phyloP scores from a whole-genome alignment of 2,329 filamentous ascomycete genomes.

The Lecanicillium sp. region DNA sequence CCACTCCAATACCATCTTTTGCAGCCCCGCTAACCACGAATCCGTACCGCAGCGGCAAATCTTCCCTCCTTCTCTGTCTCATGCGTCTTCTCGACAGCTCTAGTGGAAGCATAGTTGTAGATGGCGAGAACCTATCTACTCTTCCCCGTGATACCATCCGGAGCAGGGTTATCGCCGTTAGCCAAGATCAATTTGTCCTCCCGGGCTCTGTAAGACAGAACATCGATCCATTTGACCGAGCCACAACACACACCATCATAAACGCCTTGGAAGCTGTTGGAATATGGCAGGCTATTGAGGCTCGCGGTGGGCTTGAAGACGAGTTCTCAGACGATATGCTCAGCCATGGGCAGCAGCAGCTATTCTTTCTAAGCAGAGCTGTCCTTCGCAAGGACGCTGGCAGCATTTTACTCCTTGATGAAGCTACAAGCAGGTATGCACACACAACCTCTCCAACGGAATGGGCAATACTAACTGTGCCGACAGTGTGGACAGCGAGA shows the following conservation, averaged over 20 bases:
- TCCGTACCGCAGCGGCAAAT: slow-evolving; percentile 35
- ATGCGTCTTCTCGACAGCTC: slow-evolving; percentile 39
- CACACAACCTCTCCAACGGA: background rate
- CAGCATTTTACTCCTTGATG: slow-evolving; percentile 36
- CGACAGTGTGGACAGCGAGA: slow-evolving; percentile 24
- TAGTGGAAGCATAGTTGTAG: slow-evolving; percentile 30
- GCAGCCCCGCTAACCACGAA: background rate
- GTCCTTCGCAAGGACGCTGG: slow-evolving; percentile 29
- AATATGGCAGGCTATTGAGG: slow-evolving; percentile 31
- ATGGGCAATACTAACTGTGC: background rate
- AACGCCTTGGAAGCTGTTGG: slow-evolving; percentile 33
- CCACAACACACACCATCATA: slow-evolving; percentile 27
- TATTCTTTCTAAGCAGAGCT: slow-evolving; percentile 41
- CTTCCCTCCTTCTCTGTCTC: slow-evolving; percentile 37
- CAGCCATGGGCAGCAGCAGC: slow-evolving; percentile 40
- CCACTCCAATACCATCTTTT: background rate
- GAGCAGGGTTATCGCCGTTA: slow-evolving; percentile 34
- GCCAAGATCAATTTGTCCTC: slow-evolving; percentile 42
- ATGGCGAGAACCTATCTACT: slow-evolving; percentile 31
- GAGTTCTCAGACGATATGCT: slow-evolving; percentile 25
- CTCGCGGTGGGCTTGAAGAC: slow-evolving; percentile 28
- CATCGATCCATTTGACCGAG: slow-evolving; percentile 29
- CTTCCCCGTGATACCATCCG: slow-evolving; percentile 35
- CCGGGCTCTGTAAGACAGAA: slow-evolving; percentile 39
- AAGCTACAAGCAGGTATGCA: slow-evolving; percentile 28